A percentile compares a stretch with the other conserved stretches of the same genome.
Conservation (phyloP, 2,329 filamentous ascomycete species). For the Aspergillus phoenicis region DNA sequence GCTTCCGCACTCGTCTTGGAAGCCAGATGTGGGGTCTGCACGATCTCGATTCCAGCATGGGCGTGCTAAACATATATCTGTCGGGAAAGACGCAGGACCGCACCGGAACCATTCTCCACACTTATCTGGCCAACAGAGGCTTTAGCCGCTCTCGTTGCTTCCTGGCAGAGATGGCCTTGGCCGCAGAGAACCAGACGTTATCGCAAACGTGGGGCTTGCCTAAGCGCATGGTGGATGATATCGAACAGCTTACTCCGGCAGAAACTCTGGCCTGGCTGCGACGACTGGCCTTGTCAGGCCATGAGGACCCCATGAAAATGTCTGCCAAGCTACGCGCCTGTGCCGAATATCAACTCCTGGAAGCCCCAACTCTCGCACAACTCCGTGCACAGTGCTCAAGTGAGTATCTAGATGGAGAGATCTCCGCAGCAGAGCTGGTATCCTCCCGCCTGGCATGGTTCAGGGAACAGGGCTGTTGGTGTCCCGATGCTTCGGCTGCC, state of each 20-base stretch:
- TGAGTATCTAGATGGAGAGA: conserved; percentile 44
- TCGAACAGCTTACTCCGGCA: conserved; percentile 38
- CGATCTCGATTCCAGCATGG: conserved; percentile 10
- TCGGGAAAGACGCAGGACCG: conserved; percentile 39
- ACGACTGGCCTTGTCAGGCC: conserved; percentile 11
- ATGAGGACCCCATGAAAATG: conserved; percentile 11
- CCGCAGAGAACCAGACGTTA: conserved; percentile 23
- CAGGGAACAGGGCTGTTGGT: conserved; percentile 37
- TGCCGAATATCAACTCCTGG: conserved; percentile 27
- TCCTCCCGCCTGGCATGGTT: conserved; percentile 45
- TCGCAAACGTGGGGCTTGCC: conserved; percentile 26
- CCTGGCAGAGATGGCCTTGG: conserved; percentile 34
- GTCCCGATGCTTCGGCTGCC: conserved; percentile 29
- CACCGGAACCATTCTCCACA: conserved; percentile 38
- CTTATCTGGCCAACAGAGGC: conserved; percentile 38
- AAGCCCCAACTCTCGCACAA: conserved; percentile 40
- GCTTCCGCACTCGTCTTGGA: conserved; percentile 23
- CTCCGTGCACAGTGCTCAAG: conserved; percentile 40
- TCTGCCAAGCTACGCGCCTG: conserved; percentile 22
- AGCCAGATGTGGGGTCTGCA: conserved; percentile 26
- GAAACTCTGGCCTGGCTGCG: conserved; percentile 30
- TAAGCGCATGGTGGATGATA: conserved; percentile 35
- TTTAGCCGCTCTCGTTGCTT: conserved; percentile 34
- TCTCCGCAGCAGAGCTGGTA: conserved; percentile 41
- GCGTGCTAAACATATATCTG: conserved; percentile 33